Evolutionary conservation across 1,284 basidiomycete species (phyloP).

Genomic region (Abortiporus biennis): DNA sequence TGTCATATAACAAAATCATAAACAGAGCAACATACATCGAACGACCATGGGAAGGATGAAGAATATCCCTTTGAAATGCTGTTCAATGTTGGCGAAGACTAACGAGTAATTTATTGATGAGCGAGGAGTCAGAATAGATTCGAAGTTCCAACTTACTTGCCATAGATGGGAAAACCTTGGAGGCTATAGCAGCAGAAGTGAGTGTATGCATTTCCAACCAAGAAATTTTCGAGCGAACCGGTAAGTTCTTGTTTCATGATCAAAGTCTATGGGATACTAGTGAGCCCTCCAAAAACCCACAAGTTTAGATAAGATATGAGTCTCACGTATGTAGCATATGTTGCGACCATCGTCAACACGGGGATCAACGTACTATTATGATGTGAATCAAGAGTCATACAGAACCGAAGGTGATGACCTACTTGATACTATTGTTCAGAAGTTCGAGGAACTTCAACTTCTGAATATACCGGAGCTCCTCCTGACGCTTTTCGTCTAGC

Average conservation of each 20-base stretch:
- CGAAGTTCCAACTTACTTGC: conserved; percentile 22
- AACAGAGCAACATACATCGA: conserved; percentile 18
- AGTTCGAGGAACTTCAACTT: conserved; percentile 35
- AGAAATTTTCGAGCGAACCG: conserved; percentile 14
- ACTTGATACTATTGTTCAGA: conserved; percentile 34
- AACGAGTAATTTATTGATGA: background rate
- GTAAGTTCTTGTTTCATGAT: conserved; percentile 27
- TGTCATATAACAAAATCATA: conserved; percentile 1
- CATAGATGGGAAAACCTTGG: conserved; percentile 34
- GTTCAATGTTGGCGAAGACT: conserved; percentile 32
- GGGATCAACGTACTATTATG: conserved; percentile 57
- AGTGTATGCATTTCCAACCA: background rate
- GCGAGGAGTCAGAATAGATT: conserved; percentile 1
- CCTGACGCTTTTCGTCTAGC: conserved; percentile 42
- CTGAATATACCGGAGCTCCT: conserved; percentile 46
- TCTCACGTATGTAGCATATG: conserved; percentile 53
- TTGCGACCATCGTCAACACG: conserved; percentile 60
- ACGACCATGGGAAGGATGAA: conserved; percentile 25
- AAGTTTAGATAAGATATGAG: background rate
- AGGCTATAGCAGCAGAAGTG: conserved; percentile 23
- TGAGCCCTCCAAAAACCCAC: conserved; percentile 1
- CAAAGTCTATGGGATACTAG: conserved; percentile 24
- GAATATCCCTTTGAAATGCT: conserved; percentile 25
- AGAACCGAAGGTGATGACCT: conserved; percentile 15
- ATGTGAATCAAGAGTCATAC: background rate